Conservation (phyloP, 192 early-diverging fungal species). For the Coemansia sp. region DNA sequence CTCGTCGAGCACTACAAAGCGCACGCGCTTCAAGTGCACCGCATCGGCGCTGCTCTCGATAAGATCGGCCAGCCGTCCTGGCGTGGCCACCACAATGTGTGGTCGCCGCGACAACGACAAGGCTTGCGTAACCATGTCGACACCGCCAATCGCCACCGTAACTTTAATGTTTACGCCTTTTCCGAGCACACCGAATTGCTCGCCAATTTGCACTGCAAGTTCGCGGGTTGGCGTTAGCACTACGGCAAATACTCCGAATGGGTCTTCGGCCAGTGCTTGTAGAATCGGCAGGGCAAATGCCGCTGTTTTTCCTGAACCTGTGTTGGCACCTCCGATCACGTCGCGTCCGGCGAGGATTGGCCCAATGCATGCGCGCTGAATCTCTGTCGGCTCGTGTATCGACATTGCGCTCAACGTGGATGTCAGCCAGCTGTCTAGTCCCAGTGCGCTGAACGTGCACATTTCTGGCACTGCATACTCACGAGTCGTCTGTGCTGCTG, state of each 20-base stretch:
- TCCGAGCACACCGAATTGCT: constrained; percentile 94
- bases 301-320: constrained; percentile 96
- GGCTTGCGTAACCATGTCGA: constrained; percentile 93
- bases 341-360: constrained; percentile 73
- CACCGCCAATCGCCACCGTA: constrained; percentile 86
- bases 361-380: constrained; percentile 85
- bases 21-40: constrained; percentile 67
- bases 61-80: constrained; percentile 91
- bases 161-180: constrained; percentile 80
- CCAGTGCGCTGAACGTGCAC: constrained; percentile 68
- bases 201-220: constrained; percentile 96
- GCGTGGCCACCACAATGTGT: constrained; percentile 93
- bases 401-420: constrained; percentile 74
- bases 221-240: constrained; percentile 95
- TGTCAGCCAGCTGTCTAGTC: constrained; percentile 78
- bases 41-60: constrained; percentile 75
- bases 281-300: constrained; percentile 98
- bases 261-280: constrained; percentile 91
- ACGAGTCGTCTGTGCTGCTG: constrained; percentile 7
- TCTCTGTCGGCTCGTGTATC: constrained; percentile 86
- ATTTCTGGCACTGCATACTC: constrained; percentile 30
- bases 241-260: constrained; percentile 95
- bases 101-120: constrained; percentile 78
- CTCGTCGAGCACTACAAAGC: constrained; percentile 93
- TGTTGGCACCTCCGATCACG: constrained; percentile 92